Base-by-base conservation (phyloP, 1,139 yeast genomes). In the Pichia sp. region DNA sequence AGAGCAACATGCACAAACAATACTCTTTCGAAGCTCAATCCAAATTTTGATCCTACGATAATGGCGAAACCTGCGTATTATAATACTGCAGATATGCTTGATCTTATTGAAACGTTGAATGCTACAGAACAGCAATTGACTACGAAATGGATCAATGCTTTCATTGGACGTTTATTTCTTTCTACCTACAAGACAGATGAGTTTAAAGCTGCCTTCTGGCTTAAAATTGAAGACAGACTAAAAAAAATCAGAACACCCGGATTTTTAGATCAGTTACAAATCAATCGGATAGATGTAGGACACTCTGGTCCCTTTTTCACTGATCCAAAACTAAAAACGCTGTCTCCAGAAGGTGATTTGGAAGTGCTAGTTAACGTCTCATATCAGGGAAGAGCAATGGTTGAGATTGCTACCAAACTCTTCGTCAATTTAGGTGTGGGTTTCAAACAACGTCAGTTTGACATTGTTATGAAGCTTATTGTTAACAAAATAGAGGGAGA, bases 141-240 rank as follows among this genome's bases (percentile, higher is more conserved):
- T 44, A 84, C 95, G 0, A 82, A 89, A 65, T 93, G 98, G 99
- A 70, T 93, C 34, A 93, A 93, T 70, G 97, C 96, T 0, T 62
- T 92, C 7, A 64, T 88, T 11, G 98, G 98, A 0, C 75, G 98
- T 56, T 61, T 92, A 26, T 93, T 92, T 64, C 72, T 93, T 38
- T 81, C 90, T 0, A 71, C 88, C 16, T 90, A 90, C 64, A 78
- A 82, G 48, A 90, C 98, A 0, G 82, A 81, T 19, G 74, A 76
- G 30, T 76, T 90, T 62, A 84, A 84, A 52, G 73, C 77, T 50
- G 79, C 76, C 54, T 74, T 90, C 41, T 76, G 79, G 53, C 72
- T 75, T 3, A 85, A 80, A 65, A 77, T 93, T 32, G 80, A 82
- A 57, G 83, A 83, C 61, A 90, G 90, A 69, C 73, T 93, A 50